Percentiles rank a stretch among this genome's conserved stretches.
phyloP scores from a whole-genome alignment of 2,329 filamentous ascomycete genomes.

The Penicillium hordei region DNA sequence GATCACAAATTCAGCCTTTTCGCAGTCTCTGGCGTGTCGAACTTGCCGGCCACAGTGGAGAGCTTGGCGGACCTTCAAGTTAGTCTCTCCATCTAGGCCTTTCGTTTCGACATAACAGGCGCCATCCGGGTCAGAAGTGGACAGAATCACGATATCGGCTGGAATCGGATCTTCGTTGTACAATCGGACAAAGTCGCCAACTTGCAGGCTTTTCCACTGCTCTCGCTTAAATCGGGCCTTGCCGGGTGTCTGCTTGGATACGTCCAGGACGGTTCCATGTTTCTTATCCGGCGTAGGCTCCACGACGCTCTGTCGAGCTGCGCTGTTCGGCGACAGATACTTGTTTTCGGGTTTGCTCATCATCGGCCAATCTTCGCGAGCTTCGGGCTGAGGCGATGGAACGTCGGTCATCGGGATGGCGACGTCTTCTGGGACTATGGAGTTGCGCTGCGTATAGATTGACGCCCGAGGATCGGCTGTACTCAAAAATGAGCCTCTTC shows the following conservation, averaged over 20 bases:
- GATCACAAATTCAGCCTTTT: slow-evolving; percentile 80
- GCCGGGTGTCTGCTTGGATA: slow-evolving; percentile 61
- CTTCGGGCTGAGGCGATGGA: slow-evolving; percentile 69
- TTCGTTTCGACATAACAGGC: slow-evolving; percentile 98
- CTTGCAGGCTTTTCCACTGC: slow-evolving; percentile 90
- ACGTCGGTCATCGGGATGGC: slow-evolving; percentile 97
- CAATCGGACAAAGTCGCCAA: slow-evolving; percentile 93
- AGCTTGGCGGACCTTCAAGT: slow-evolving; percentile 90
- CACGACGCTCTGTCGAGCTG: slow-evolving; percentile 27
- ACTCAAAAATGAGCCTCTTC: slow-evolving; percentile 67
- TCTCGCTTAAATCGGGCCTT: slow-evolving; percentile 87
- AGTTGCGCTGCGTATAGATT: slow-evolving; percentile 52
- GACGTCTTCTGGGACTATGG: slow-evolving; percentile 50
- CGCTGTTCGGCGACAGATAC: slow-evolving; percentile 33
- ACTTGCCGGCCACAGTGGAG: slow-evolving; percentile 80
- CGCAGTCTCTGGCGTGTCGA: slow-evolving; percentile 88
- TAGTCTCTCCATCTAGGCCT: slow-evolving; percentile 96
- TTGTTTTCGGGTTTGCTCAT: slow-evolving; percentile 31
- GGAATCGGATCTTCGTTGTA: slow-evolving; percentile 96
- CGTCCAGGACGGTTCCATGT: slow-evolving; percentile 72
- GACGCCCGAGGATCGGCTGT: slow-evolving; percentile 57
- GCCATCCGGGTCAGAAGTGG: slow-evolving; percentile 90
- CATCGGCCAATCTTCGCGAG: slow-evolving; percentile 46
- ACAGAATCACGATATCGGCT: slow-evolving; percentile 86
- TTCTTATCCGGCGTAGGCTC: slow-evolving; percentile 43